phyloP scores from a whole-genome alignment of 2,329 filamentous ascomycete species.

The Chrysoporthe puriensis region DNA sequence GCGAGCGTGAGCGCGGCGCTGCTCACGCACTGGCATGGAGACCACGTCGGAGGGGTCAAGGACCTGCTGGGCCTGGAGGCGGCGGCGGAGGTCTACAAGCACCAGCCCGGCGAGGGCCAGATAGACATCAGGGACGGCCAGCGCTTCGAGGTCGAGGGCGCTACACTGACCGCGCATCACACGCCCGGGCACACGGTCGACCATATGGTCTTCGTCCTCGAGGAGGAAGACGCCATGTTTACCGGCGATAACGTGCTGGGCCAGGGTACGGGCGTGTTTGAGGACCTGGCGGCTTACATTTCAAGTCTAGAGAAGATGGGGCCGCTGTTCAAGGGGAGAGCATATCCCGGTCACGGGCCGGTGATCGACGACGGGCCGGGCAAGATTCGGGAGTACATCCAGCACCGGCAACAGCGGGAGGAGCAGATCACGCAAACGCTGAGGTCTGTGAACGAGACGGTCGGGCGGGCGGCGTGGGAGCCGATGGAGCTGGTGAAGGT shows the following conservation, averaged over 20 bases:
- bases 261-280: conserved; percentile 74
- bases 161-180: conserved; percentile 64
- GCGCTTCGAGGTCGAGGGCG: conserved; percentile 53
- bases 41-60: conserved; percentile 78
- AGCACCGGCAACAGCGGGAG: conserved; percentile 79
- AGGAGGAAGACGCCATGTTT: conserved; percentile 68
- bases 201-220: conserved; percentile 67
- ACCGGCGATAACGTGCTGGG: conserved; percentile 77
- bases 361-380: conserved; percentile 72
- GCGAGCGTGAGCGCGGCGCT: conserved; percentile 71
- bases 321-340: conserved; percentile 64
- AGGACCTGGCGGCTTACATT: conserved; percentile 67
- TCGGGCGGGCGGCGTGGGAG: conserved; percentile 56
- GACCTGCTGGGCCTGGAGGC: conserved; percentile 69
- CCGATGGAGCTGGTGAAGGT: conserved; percentile 83
- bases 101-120: conserved; percentile 49
- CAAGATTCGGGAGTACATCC: conserved; percentile 81
- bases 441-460: conserved; percentile 39
- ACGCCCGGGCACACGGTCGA: conserved; percentile 73
- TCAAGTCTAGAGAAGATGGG: conserved; percentile 64
- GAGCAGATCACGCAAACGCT: conserved; percentile 73
- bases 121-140: conserved; percentile 50
- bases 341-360: conserved; percentile 87
- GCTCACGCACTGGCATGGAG: conserved; percentile 90
- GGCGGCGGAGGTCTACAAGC: conserved; percentile 63